Base-by-base conservation (phyloP, 202 grass and related monocot species). In the Miscanthus sacchariflorus region DNA sequence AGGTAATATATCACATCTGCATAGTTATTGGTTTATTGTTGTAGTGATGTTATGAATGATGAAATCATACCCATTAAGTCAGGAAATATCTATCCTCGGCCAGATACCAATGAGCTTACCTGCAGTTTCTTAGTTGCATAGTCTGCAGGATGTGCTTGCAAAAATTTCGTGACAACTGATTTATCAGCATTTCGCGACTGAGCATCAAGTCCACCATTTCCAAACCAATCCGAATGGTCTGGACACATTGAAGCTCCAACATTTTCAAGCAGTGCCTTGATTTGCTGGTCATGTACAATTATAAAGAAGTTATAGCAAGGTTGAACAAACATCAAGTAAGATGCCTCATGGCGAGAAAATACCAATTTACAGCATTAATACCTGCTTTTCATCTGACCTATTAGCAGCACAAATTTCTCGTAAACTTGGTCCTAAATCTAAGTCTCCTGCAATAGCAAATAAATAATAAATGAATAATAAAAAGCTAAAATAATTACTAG, bases 161-260 rank as follows among this genome's bases (percentile, higher is more conserved):
- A 87, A 92, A 99, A 99, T 36, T 99, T 86, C 61, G 91, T 83
- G 68, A 96, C 75, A 67, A 93, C 88, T 10, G 96, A 96, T 63
- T 12, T 91, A 92, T 99, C 91, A 86, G 81, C 91, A 86, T 86
- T 94, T 72, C 86, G 80, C 58, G 91, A 95, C 45, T 95, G 90
- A 54, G 40, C 25, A 89, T 89, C 89, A 86, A 91, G 86, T 59
- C 89, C 91, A 21, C 49, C 84, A 81, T 77, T 82, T 72, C 96
- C 96, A 76, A 96, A 91, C 96, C 96, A 99, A 93, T 99, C 96
- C 35, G 66, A 92, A 81, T 88, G 82, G 19, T 93, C 90, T 35
- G 94, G 96, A 79, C 96, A 99, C 94, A 99, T 96, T 66, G 92
- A 96, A 90, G 92, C 80, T 67, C 96, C 96, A 90, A 96, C 96